These are phyloP conservation scores for Leonotis leonurus DNA, from an alignment of 257 asterid species.

Conservation along the genomic window DNA sequence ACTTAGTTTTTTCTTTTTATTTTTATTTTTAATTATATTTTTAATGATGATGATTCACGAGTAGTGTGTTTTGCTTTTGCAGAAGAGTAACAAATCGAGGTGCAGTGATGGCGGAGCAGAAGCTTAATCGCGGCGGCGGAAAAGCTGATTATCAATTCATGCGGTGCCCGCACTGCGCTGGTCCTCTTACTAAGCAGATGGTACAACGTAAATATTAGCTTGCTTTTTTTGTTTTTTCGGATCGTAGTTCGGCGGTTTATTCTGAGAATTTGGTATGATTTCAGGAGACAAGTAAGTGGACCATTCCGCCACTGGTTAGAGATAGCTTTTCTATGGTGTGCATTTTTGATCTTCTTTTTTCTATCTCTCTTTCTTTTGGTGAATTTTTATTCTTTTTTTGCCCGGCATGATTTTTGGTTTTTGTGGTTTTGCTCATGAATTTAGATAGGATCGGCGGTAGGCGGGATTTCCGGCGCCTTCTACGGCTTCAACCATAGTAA, in stretches of 20 bases:
- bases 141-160: conserved; percentile 17
- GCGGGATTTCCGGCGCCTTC: conserved; percentile 74
- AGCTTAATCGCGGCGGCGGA: conserved; percentile 6
- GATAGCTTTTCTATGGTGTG: conserved; percentile 89
- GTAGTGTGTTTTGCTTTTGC: too few species aligned
- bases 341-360: background rate
- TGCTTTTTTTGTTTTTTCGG: background rate
- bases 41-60: too few species aligned
- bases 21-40: too few species aligned
- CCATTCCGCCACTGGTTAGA: conserved; percentile 67
- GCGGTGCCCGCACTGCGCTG: conserved; percentile 74
- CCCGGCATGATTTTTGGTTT: background rate
- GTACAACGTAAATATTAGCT: conserved; percentile 17
- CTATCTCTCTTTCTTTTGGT: background rate
- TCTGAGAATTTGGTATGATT: conserved; percentile 7
- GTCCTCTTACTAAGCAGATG: conserved; percentile 75
- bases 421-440: conserved; percentile 4
- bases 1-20: too few species aligned
- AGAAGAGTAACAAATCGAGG: background rate
- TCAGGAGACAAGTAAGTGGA: conserved; percentile 87
- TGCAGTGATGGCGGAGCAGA: conserved; percentile 26
- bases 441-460: conserved; percentile 93
- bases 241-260: background rate
- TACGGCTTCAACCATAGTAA: conserved; percentile 76
- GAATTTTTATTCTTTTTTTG: background rate